phyloP scores from a whole-genome alignment of 2,329 filamentous ascomycete genomes.

The Aspergillus arachidicola region DNA sequence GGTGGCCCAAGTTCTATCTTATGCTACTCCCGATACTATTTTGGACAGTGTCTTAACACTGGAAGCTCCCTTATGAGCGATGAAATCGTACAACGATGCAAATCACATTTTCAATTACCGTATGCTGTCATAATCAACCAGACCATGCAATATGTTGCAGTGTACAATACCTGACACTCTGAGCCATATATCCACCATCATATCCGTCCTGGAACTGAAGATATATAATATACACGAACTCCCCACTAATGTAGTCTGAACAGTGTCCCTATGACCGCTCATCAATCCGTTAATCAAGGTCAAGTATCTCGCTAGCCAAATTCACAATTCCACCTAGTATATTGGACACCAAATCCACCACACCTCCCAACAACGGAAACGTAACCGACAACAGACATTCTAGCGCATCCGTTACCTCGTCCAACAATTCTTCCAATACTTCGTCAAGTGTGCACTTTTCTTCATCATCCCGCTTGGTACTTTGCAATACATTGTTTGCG shows the following conservation, averaged over 20 bases:
- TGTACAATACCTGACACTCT: background rate
- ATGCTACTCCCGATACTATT: constrained; percentile 57
- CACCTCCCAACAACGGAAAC: background rate
- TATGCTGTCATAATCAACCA: background rate
- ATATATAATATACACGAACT: background rate
- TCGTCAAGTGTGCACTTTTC: constrained; percentile 6
- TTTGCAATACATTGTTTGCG: background rate
- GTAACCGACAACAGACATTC: constrained; percentile 11
- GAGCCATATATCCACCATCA: background rate
- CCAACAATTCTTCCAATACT: constrained; percentile 8
- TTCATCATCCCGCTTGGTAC: background rate
- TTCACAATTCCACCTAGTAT: constrained; percentile 6
- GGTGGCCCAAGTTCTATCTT: constrained; percentile 67
- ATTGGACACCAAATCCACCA: constrained; percentile 6
- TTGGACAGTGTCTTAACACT: constrained; percentile 62
- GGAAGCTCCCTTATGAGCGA: constrained; percentile 56
- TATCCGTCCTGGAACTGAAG: background rate
- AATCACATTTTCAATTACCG: background rate
- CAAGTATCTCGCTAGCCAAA: background rate
- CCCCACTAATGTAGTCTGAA: background rate
- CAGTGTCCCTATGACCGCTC: background rate
- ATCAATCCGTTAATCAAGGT: background rate
- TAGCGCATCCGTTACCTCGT: constrained; percentile 6
- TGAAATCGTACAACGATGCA: background rate
- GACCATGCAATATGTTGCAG: background rate